phyloP scores from a whole-genome alignment of 2,329 filamentous ascomycete species.

The Cladosporium sp. region DNA sequence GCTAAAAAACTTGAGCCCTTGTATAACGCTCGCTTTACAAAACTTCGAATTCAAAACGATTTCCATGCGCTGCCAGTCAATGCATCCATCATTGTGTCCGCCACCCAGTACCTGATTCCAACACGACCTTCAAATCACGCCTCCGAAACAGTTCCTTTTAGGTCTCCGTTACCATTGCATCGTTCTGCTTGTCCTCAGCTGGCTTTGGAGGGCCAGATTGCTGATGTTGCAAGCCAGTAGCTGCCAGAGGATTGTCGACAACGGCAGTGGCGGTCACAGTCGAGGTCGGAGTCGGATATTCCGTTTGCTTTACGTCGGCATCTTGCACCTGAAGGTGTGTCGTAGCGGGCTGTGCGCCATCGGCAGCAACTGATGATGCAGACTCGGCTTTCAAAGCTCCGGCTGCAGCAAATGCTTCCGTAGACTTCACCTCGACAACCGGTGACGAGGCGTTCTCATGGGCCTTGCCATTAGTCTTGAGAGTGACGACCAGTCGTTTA shows the following conservation, averaged over 20 bases:
- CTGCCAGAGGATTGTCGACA: background rate
- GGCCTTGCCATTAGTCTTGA: conserved; percentile 9
- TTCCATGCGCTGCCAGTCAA: background rate
- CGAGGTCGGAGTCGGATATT: conserved; percentile 9
- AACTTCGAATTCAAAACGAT: background rate
- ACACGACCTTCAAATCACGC: background rate
- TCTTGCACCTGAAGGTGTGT: background rate
- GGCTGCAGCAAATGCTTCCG: background rate
- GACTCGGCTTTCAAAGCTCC: conserved; percentile 4
- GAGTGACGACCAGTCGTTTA: conserved; percentile 15
- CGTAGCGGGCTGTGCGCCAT: background rate
- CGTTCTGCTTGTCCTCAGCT: background rate
- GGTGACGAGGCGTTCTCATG: background rate
- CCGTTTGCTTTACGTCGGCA: background rate
- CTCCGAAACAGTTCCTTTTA: background rate
- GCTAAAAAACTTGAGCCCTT: background rate
- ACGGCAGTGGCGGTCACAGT: background rate
- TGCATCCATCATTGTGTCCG: background rate
- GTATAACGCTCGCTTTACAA: background rate
- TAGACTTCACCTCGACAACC: background rate
- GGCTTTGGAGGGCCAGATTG: background rate
- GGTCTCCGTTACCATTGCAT: background rate
- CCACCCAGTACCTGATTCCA: background rate
- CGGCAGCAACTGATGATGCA: background rate
- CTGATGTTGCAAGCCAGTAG: background rate